Evolutionary conservation across 495 filamentous ascomycete genomes (phyloP).

Genomic region (Pyrenula aspistea): DNA sequence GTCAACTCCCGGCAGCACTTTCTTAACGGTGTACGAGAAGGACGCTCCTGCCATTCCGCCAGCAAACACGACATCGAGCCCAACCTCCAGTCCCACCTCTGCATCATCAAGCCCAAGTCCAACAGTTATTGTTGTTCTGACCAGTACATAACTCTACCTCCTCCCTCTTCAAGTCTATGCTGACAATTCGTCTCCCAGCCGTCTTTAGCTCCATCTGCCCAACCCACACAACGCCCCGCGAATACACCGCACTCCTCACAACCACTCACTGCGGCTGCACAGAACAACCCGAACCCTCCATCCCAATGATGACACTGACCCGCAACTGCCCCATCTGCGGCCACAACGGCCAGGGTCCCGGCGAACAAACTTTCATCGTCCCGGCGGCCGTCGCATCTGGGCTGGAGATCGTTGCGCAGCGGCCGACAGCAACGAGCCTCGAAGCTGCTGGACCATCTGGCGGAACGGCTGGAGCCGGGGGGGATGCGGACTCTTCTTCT

Average conservation of each 20-base stretch:
- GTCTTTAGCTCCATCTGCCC: background rate
- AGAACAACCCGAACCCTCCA: background rate
- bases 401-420: background rate
- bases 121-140: background rate
- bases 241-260: background rate
- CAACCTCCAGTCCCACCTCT: background rate
- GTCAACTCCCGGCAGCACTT: background rate
- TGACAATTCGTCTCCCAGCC: no score
- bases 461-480: no score
- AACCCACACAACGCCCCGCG: background rate
- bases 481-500: no score
- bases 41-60: background rate
- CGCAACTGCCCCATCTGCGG: background rate
- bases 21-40: background rate
- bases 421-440: background rate
- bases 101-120: background rate
- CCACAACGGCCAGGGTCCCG: background rate
- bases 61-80: background rate
- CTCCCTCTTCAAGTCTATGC: background rate
- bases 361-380: background rate
- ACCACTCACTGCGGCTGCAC: background rate
- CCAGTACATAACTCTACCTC: background rate
- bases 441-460: no score
- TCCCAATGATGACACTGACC: background rate
- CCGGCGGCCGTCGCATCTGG: no score